Evolutionary conservation across 192 early-diverging fungal genomes (phyloP), one percentile per base, ranked within the genome.

Genomic region (Dispira parvispora): DNA sequence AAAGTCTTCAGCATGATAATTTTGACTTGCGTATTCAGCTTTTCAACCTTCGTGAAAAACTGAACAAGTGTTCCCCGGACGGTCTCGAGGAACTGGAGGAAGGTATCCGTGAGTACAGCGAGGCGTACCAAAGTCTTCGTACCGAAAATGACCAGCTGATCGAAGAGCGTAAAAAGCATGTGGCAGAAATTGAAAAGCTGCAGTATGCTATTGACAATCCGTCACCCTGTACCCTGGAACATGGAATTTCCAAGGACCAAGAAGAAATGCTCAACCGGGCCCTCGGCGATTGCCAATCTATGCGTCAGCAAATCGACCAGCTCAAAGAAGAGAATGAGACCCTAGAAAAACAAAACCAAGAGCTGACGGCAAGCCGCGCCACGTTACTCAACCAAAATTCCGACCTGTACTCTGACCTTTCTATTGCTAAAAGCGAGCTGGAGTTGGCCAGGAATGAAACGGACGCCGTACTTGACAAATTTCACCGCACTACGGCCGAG

Each of bases 261-360:
- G 47, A 50, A 16, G 18, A 23, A 23, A 20, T 50, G 21, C 21
- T 50, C 16, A 16, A 50, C 18, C 47, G 47, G 18, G 21, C 18
- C 47, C 47, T 50, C 18, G 47, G 21, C 3, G 47, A 50, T 9
- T 50, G 18, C 4, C 18, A 16, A 16, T 50, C 47, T 23, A 20
- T 20, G 18, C 47, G 47, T 23, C 47, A 50, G 21, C 16, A 50
- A 9, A 1, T 23, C 47, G 47, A 50, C 4, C 47, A 23, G 8
- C 47, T 50, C 47, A 23, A 50, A 23, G 47, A 50, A 50, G 47
- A 50, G 47, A 50, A 50, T 23, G 47, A 50, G 47, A 3, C 18
- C 16, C 47, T 50, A 9, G 18, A 9, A 23, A 20, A 20, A 50
- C 47, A 50, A 23, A 23, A 20, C 47, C 47, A 50, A 50, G 47